Evolutionary conservation across 1,284 basidiomycete genomes (phyloP).

Genomic region (Moesziomyces antarcticus): DNA sequence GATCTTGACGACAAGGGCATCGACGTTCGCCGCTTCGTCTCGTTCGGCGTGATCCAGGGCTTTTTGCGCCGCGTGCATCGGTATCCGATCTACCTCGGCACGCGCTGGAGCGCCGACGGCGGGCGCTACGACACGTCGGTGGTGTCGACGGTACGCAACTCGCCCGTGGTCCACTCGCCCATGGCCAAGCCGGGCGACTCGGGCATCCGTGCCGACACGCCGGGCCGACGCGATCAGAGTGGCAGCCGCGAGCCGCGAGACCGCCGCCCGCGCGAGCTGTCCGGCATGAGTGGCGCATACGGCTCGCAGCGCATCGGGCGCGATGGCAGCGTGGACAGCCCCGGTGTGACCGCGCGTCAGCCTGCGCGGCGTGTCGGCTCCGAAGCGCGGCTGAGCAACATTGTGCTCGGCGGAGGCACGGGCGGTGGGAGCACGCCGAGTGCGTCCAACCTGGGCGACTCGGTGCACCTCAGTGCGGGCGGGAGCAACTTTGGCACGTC

Average conservation of each 20-base stretch:
- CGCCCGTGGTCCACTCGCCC: slow-evolving; percentile 34
- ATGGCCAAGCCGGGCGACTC: slow-evolving; percentile 17
- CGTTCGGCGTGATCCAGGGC: slow-evolving; percentile 98
- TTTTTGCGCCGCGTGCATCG: slow-evolving; percentile 92
- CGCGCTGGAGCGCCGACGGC: slow-evolving; percentile 9
- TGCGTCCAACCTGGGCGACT: slow-evolving; percentile 24
- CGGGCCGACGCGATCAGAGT: slow-evolving; percentile 21
- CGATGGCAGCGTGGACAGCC: slow-evolving; percentile 42
- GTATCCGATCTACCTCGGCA: slow-evolving; percentile 79
- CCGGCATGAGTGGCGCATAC: slow-evolving; percentile 33
- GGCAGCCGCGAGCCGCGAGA: slow-evolving; percentile 48
- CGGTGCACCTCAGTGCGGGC: slow-evolving; percentile 13
- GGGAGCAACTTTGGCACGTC: slow-evolving; percentile 40
- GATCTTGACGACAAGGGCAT: slow-evolving; percentile 75
- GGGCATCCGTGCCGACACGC: slow-evolving; percentile 2
- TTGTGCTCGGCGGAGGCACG: slow-evolving; percentile 7
- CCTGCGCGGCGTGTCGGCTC: slow-evolving; percentile 9
- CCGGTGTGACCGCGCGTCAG: slow-evolving; percentile 21
- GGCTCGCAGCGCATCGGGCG: slow-evolving; percentile 30
- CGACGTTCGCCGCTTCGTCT: slow-evolving; percentile 92
- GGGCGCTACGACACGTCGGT: slow-evolving; percentile 19
- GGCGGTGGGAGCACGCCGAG: slow-evolving; percentile 19
- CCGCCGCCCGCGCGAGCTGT: slow-evolving; percentile 36
- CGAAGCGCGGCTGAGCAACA: slow-evolving; percentile 31
- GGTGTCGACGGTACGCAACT: slow-evolving; percentile 34